These are phyloP conservation scores for Tricholoma hemisulphureum DNA, from an alignment of 768 basidiomycete genomes.

Conservation along the genomic window DNA sequence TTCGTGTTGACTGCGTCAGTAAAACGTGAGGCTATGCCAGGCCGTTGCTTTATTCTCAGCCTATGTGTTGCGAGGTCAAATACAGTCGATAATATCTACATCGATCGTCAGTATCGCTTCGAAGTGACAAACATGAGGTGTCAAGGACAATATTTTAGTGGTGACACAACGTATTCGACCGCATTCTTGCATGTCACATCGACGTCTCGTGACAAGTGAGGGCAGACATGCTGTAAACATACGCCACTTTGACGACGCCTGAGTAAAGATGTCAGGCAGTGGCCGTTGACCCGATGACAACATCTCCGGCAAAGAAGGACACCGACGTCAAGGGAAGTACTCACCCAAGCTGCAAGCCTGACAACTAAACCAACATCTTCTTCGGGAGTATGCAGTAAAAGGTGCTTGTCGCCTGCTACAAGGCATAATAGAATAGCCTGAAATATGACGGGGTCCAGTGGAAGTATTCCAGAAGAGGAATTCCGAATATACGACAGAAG, in stretches of 20 bases:
- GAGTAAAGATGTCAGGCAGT: not conserved
- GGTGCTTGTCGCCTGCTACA: slow-evolving; percentile 57
- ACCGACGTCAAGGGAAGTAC: slow-evolving; percentile 14
- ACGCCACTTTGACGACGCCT: not conserved
- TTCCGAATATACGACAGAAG: slow-evolving; percentile 47
- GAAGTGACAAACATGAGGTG: not conserved
- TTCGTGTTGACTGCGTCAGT: not conserved
- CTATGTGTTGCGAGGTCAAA: slow-evolving; percentile 61
- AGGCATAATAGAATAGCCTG: slow-evolving; percentile 68
- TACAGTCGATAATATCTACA: slow-evolving; percentile 56
- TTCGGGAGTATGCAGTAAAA: slow-evolving; percentile 63
- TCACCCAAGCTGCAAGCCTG: slow-evolving; percentile 59
- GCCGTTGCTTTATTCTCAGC: slow-evolving; percentile 44
- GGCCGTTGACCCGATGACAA: not conserved
- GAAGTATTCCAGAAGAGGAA: slow-evolving; percentile 44
- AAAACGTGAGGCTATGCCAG: slow-evolving; percentile 3
- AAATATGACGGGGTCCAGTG: slow-evolving; percentile 60
- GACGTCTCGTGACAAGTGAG: not conserved
- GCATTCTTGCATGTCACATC: not conserved
- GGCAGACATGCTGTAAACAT: not conserved
- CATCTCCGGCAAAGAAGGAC: not conserved
- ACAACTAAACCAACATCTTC: slow-evolving; percentile 63
- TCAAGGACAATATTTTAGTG: too few relatives aligned
- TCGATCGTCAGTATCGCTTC: slow-evolving; percentile 15
- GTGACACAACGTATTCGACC: too few relatives aligned